phyloP scores from a whole-genome alignment of 2,329 filamentous ascomycete species.

The Talaromyces sp. region DNA sequence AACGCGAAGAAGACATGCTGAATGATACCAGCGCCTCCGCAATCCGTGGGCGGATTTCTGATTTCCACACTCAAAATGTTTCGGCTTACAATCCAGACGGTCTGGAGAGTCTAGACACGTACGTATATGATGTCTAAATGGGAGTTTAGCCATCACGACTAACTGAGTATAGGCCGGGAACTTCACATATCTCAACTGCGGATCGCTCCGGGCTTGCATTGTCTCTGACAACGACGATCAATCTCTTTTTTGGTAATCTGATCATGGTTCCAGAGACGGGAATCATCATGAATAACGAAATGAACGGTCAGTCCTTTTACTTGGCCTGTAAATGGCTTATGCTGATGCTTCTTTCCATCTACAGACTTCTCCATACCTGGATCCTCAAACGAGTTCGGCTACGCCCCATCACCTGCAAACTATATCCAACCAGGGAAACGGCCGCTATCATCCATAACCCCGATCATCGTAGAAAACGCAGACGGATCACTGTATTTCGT shows the following conservation, averaged over 20 bases:
- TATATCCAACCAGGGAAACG: slow-evolving; percentile 76
- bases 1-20: slow-evolving; percentile 65
- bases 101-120: slow-evolving; percentile 61
- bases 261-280: slow-evolving; percentile 77
- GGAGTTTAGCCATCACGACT: neutral
- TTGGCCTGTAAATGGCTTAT: no score
- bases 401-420: slow-evolving; percentile 72
- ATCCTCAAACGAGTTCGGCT: slow-evolving; percentile 74
- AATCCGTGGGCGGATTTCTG: slow-evolving; percentile 64
- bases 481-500: slow-evolving; percentile 63
- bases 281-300: slow-evolving; percentile 65
- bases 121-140: slow-evolving; percentile 15
- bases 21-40: slow-evolving; percentile 53
- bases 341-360: slow-evolving; percentile 15
- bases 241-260: slow-evolving; percentile 75
- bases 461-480: slow-evolving; percentile 66
- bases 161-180: slow-evolving; percentile 40
- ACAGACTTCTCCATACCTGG: slow-evolving; percentile 82
- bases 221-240: slow-evolving; percentile 80
- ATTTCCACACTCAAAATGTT: slow-evolving; percentile 65
- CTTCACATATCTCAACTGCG: slow-evolving; percentile 55
- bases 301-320: slow-evolving; percentile 48
- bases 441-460: slow-evolving; percentile 75
- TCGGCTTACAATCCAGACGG: slow-evolving; percentile 66
- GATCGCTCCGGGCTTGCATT: slow-evolving; percentile 71